These are phyloP conservation scores for Hymenotorrendiella dingleyae DNA, from an alignment of 2,329 filamentous ascomycete species.

Conservation along the genomic window DNA sequence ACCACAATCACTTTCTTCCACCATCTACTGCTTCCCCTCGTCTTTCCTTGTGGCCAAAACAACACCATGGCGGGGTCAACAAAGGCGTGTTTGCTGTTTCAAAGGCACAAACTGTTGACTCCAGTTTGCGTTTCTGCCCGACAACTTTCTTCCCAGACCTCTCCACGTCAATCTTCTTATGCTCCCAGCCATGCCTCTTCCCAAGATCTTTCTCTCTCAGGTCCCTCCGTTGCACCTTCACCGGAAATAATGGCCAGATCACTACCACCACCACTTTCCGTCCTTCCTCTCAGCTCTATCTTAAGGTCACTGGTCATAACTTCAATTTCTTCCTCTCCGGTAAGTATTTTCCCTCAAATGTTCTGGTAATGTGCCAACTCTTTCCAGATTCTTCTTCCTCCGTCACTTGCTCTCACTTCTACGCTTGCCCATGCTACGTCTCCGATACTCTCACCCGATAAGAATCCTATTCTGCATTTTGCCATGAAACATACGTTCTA, in stretches of 20 bases:
- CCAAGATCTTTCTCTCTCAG: constrained; percentile 9
- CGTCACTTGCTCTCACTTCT: constrained; percentile 63
- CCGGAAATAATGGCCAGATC: constrained; percentile 19
- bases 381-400: constrained; percentile 52
- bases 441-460: constrained; percentile 65
- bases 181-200: constrained; percentile 14
- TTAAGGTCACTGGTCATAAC: constrained; percentile 65
- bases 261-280: constrained; percentile 46
- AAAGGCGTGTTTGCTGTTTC: constrained; percentile 14
- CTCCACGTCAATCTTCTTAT: constrained; percentile 19
- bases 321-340: constrained; percentile 61
- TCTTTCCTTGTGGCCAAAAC: neutral
- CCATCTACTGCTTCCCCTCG: too few relatives aligned
- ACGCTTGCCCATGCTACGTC: constrained; percentile 64
- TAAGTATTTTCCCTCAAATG: constrained; percentile 9
- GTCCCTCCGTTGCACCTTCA: constrained; percentile 6
- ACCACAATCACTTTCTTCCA: too few relatives aligned
- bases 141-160: constrained; percentile 21
- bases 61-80: constrained; percentile 18
- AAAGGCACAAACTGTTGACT: constrained; percentile 8
- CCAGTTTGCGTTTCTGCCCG: constrained; percentile 4
- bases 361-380: constrained; percentile 21
- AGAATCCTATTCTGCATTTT: constrained; percentile 63
- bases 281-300: constrained; percentile 60
- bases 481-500: constrained; percentile 81